phyloP scores from a whole-genome alignment of 139 green algal species.

The Yamagishiella unicocca region DNA sequence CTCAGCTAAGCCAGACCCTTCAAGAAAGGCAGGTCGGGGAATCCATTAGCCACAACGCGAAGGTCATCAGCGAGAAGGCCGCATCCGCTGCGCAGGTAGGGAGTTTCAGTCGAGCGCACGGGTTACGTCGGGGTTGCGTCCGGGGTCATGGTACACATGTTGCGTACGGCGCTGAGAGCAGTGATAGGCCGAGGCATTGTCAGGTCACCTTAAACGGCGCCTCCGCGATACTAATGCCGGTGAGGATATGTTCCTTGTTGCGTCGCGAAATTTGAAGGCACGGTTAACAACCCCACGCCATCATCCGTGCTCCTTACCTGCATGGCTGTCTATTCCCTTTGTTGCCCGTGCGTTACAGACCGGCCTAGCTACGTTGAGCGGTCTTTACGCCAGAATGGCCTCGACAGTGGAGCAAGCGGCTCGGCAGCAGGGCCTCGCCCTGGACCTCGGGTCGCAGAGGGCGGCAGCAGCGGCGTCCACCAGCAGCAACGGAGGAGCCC shows the following conservation, averaged over 20 bases:
- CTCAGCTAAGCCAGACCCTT: slow-evolving; percentile 37
- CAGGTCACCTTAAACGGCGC: no score
- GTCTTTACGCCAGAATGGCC: slow-evolving; percentile 70
- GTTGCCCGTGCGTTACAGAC: no score
- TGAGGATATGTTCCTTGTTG: no score
- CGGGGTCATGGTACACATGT: no score
- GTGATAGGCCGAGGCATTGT: no score
- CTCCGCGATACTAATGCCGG: no score
- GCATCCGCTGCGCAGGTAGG: slow-evolving; percentile 59
- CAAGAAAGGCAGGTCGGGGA: slow-evolving; percentile 72
- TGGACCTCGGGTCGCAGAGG: slow-evolving; percentile 67
- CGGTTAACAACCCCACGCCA: no score
- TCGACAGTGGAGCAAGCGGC: slow-evolving; percentile 67
- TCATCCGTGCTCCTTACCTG: no score
- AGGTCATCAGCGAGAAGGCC: slow-evolving; percentile 58
- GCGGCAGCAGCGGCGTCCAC: slow-evolving; percentile 21
- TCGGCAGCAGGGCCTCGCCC: slow-evolving; percentile 62
- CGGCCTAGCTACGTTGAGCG: slow-evolving; percentile 62
- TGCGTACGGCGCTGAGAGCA: no score
- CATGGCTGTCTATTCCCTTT: no score
- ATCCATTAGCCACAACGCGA: slow-evolving; percentile 54
- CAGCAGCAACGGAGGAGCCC: not conserved
- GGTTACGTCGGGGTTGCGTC: no score
- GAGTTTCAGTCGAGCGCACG: not conserved
- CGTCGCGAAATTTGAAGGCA: no score